Evolutionary conservation across 129 eudicot species (phyloP), one percentile per base, ranked within the genome.

Genomic region (Chrysanthemum seticuspe): DNA sequence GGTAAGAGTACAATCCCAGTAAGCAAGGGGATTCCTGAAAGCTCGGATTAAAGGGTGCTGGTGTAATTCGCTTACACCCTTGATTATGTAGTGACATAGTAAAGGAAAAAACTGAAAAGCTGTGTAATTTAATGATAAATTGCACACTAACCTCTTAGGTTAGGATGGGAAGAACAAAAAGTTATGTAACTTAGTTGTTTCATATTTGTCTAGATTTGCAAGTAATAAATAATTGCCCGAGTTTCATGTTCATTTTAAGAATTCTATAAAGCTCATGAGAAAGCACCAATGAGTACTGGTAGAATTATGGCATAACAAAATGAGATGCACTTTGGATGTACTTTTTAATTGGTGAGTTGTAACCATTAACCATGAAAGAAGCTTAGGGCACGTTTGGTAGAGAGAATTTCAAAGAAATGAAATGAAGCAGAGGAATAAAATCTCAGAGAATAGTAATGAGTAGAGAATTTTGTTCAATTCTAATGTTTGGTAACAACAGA

Each of bases 1-100:
- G 98, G 96, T 87, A 63, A 77, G 80, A 69, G 83, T 93, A 61
- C 71, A 70, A 70, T 80, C 87, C 6, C 72, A 75, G 73, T 74
- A 68, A 82, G 67, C 79, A 80, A 16, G 76, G 47, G 27, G 57
- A 45, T 75, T 66, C 13, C 12, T 13, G 50, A 68, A 29, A 79
- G 58, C 72, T 72, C 6, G 73, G 76, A 80, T 64, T 67, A 60
- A 76, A 47, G 77, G 81, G 61, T 63, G 61, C 25, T 44, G 73
- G 68, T 64, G 77, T 54, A 78, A 23, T 78, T 71, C 13, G 23
- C 67, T 77, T 63, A 63, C 71, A 40, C 72, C 78, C 78, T 56
- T 65, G 47, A 47, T 55, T 70, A 66, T 47, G 27, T 34, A 18
- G 76, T 78, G 65, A 54, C 25, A 25, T 77, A n/a, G 73, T 76